These are phyloP conservation scores for Trichosporon sp. DNA, from an alignment of 1,284 basidiomycete species.

Conservation along the genomic window DNA sequence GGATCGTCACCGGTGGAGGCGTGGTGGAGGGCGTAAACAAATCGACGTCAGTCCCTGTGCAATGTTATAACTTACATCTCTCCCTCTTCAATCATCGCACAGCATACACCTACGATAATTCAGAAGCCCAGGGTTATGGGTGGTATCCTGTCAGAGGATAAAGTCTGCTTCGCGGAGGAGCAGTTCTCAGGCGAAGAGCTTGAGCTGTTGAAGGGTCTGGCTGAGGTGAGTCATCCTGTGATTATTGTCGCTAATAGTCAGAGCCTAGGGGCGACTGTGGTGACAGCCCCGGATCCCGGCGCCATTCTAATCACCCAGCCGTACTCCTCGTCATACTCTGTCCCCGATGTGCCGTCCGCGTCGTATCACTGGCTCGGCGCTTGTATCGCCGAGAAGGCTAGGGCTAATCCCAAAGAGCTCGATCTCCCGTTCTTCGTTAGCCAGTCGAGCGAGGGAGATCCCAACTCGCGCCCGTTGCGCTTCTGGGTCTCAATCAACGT, in stretches of 20 bases:
- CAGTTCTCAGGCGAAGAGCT: slow-evolving; percentile 1
- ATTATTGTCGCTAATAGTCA: slow-evolving; percentile 20
- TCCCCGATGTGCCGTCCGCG: neutral
- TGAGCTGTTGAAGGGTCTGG: slow-evolving; percentile 12
- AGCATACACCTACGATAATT: neutral
- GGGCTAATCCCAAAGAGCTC: slow-evolving; percentile 32
- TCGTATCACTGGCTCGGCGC: slow-evolving; percentile 48
- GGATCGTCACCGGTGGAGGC: neutral
- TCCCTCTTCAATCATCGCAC: neutral
- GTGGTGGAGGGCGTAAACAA: slow-evolving; percentile 18
- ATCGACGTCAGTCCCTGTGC: neutral
- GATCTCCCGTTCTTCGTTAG: slow-evolving; percentile 30
- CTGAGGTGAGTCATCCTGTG: slow-evolving; percentile 27
- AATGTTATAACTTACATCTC: neutral
- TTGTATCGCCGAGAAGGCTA: no score
- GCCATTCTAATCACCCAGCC: slow-evolving; percentile 26
- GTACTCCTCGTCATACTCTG: neutral
- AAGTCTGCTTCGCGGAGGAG: slow-evolving; percentile 4
- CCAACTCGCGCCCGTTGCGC: slow-evolving; percentile 35
- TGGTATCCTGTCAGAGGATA: slow-evolving; percentile 21
- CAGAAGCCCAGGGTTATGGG: neutral
- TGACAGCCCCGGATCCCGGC: neutral
- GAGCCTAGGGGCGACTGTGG: slow-evolving; percentile 20
- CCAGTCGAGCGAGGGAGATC: slow-evolving; percentile 26
- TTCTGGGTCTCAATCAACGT: slow-evolving; percentile 49